Evolutionary conservation across 2,329 filamentous ascomycete genomes (phyloP), one percentile per base, ranked within the genome.

Genomic region (Alternaria arborescens): DNA sequence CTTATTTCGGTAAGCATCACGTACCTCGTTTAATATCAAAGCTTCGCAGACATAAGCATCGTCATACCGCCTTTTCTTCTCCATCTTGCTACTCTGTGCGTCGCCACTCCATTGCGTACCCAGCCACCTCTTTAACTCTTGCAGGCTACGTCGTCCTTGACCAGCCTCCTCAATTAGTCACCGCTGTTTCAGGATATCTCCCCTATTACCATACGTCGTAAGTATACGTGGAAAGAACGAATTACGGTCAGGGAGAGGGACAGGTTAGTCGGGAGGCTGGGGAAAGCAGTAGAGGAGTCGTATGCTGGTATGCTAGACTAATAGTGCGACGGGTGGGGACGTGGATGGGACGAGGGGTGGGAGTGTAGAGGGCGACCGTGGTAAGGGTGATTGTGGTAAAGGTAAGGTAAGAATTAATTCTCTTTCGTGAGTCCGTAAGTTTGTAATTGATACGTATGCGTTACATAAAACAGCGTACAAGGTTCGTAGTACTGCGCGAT

Each of bases 381-480:
- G 11, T 24, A 0, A 36, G 12, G 22, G 12, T 2, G 34, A 36
- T 7, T 7, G 16, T 34, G 32, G 12, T 34, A 4, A 3, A 5
- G 20, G 1, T 30, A 2, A 24, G 0, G 1, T 16, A 30, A 0
- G 1, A 6, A 50, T 50, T 24, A 50, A 36, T 50, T 26, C 32
- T 20, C 22, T 26, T 20, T 50, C 32, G 40, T 42, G 46, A 50
- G 46, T 50, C 46, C 30, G 28, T 53, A 53, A 24, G 40, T 43
- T 14, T 43, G 40, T 44, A 53, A 53, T 53, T 53, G 38, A 24
- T 53, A 32, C 28, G 51, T 55, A 55, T 55, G 43, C 52, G 20
- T 28, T 48, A 55, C 43, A 55, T 55, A 24, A 44, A 38, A 43
- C 34, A 44, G 34, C 52, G 42, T 55, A 12, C 30, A 42, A 53